Percentiles rank a stretch among this genome's conserved stretches.
These are phyloP conservation scores for Colletotrichum sansevieriae DNA, from an alignment of 2,329 filamentous ascomycete genomes.

Conservation along the genomic window DNA sequence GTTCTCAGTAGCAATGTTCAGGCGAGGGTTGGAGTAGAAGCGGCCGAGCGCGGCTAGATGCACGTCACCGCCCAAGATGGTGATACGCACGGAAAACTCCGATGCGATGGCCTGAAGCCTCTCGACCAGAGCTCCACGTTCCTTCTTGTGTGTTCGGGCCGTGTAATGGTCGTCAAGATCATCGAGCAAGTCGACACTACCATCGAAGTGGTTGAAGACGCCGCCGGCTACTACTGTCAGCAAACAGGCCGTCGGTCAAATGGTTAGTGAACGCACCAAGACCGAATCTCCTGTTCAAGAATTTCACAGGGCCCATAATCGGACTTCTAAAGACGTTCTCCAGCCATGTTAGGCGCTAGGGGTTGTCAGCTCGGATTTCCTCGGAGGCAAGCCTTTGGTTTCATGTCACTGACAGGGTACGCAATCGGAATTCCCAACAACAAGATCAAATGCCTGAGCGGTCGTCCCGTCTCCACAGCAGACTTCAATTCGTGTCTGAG, in stretches of 20 bases:
- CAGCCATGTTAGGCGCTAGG: conserved; percentile 88
- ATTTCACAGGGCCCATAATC: conserved; percentile 87
- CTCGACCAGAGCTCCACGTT: conserved; percentile 83
- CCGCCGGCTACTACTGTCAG: conserved; percentile 69
- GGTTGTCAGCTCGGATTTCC: conserved; percentile 34
- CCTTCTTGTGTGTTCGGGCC: conserved; percentile 88
- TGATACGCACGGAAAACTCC: conserved; percentile 89
- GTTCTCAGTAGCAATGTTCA: conserved; percentile 80
- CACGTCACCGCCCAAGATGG: conserved; percentile 93
- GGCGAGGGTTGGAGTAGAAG: conserved; percentile 91
- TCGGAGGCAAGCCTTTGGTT: neutral
- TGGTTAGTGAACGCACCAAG: conserved; percentile 60
- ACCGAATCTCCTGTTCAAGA: conserved; percentile 91
- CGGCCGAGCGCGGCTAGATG: conserved; percentile 92
- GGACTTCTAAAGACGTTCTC: conserved; percentile 93
- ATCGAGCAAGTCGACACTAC: conserved; percentile 91
- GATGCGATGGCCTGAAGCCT: conserved; percentile 86
- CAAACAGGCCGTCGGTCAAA: neutral
- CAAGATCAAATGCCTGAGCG: conserved; percentile 89
- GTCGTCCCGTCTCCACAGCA: conserved; percentile 75
- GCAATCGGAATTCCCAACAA: conserved; percentile 89
- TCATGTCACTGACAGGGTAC: conserved; percentile 72
- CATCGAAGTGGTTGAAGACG: conserved; percentile 95
- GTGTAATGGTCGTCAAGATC: conserved; percentile 98
- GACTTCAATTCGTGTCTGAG: conserved; percentile 79